Evolutionary conservation across 257 asterid genomes (phyloP), one percentile per base, ranked within the genome.

Genomic region (Salvia hispanica): DNA sequence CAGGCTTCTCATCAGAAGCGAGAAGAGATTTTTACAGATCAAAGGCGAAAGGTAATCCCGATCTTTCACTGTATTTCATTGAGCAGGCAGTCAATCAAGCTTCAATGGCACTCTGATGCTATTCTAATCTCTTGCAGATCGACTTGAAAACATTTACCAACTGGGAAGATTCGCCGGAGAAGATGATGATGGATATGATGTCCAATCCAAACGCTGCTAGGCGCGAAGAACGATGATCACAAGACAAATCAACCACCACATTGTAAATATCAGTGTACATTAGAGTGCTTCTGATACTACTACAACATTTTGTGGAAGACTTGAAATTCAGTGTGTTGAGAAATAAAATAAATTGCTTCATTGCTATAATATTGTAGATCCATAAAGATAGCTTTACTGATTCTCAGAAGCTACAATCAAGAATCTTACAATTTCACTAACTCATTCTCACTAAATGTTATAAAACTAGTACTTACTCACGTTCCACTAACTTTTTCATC

Each of bases 91-190:
- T 25, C 31, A 25, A 25, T 16, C 7, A 34, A 40, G 51, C 10
- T 61, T 4, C 37, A 37, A 9, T 47, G 50, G 70, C 39, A 5
- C 37, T 28, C 45, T 33, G 40, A 72, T 54, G 31, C 36, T n/a
- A 6, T 18, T 61, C 1, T 4, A 21, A 50, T 42, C 0, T 66
- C 9, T 58, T 70, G 58, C 81, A 93, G 97, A 67, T 94, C 61
- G 99, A 94, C 79, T 56, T 94, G 88, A 84, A 84, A 73, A 77
- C 86, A 8, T 94, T 94, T 75, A 75, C 85, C 12, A 83, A 79
- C 70, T 94, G 99, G 99, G 97, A 91, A 74, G 97, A 94, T 71
- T 88, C 97, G 7, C 97, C 99, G 0, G 99, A 91, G 89, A 94
- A 87, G 85, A 75, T 86, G 92, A 88, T 94, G 97, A 94, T 94